A percentile compares a stretch with the other conserved stretches of the same genome.
These are phyloP conservation scores for Lyophyllum decastes DNA, from an alignment of 768 basidiomycete genomes.

Conservation along the genomic window DNA sequence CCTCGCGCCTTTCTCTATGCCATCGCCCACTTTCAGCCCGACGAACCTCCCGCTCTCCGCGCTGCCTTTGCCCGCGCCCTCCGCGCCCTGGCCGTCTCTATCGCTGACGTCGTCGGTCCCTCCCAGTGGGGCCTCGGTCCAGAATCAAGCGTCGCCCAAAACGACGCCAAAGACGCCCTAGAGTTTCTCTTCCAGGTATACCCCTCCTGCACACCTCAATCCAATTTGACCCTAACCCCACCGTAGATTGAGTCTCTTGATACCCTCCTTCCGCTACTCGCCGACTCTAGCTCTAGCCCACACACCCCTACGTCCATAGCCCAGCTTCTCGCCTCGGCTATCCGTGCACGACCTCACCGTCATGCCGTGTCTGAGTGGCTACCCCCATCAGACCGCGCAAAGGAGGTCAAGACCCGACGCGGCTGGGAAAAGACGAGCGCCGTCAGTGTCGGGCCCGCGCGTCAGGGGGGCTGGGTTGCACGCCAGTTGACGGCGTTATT, in stretches of 20 bases:
- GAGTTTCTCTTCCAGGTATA: conserved; percentile 62
- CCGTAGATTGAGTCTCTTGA: conserved; percentile 61
- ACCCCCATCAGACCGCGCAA: conserved; percentile 49
- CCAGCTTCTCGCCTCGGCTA: conserved; percentile 54
- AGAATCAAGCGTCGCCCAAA: conserved; percentile 40
- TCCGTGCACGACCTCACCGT: conserved; percentile 54
- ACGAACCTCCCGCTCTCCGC: conserved; percentile 41
- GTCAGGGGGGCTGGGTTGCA: conserved; percentile 62
- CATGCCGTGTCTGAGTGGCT: conserved; percentile 60
- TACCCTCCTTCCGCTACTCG: conserved; percentile 65
- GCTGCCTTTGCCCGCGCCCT: conserved; percentile 66
- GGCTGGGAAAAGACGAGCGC: conserved; percentile 73
- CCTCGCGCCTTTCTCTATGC: conserved; percentile 64
- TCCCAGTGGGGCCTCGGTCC: conserved; percentile 64
- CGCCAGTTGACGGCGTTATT: conserved; percentile 51
- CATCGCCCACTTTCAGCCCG: conserved; percentile 46
- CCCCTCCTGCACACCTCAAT: neutral
- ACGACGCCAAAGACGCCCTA: conserved; percentile 58
- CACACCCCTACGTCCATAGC: conserved; percentile 53
- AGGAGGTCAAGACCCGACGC: conserved; percentile 57
- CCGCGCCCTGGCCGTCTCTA: conserved; percentile 54
- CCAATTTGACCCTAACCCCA: conserved; percentile 3
- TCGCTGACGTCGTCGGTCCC: conserved; percentile 72
- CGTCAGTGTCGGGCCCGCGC: conserved; percentile 31
- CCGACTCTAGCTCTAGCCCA: conserved; percentile 27